Conservation (phyloP, 257 asterid species). For the Craterostigma plantagineum region DNA sequence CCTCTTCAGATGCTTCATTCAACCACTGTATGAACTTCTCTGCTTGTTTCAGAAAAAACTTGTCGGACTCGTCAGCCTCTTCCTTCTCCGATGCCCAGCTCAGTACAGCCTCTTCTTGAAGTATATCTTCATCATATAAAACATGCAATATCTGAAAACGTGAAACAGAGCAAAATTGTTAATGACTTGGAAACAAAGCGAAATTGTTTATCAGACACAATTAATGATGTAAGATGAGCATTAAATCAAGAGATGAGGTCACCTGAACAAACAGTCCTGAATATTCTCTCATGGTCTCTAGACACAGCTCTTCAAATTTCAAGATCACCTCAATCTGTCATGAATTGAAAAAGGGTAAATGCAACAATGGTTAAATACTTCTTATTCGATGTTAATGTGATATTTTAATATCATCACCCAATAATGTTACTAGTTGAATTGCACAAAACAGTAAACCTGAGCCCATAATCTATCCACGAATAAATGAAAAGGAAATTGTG, state of each 20-base stretch:
- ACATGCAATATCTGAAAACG: conserved; percentile 39
- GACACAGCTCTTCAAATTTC: conserved; percentile 89
- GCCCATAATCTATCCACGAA: background rate
- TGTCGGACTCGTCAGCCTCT: conserved; percentile 80
- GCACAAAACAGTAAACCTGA: conserved; percentile 4
- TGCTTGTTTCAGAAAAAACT: conserved; percentile 57
- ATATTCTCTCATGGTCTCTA: conserved; percentile 54
- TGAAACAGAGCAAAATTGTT: too few relatives aligned
- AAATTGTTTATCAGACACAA: too few relatives aligned
- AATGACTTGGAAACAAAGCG: too few relatives aligned
- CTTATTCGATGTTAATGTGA: too few relatives aligned
- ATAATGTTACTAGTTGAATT: conserved; percentile 1
- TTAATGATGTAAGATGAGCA: too few relatives aligned
- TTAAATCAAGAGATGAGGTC: conserved; percentile 8
- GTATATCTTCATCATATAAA: conserved; percentile 52
- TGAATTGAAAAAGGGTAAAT: too few relatives aligned
- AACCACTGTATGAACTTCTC: conserved; percentile 77
- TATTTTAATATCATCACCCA: background rate
- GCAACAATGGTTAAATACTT: too few relatives aligned
- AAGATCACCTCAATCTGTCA: conserved; percentile 82
- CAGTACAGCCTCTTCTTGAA: conserved; percentile 82
- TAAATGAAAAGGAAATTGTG: too few relatives aligned
- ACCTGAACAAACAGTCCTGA: conserved; percentile 48
- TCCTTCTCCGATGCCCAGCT: conserved; percentile 87
- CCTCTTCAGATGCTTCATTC: conserved; percentile 76